These are phyloP conservation scores for Rhizopogon vinicolor DNA, from an alignment of 768 basidiomycete genomes.

Conservation along the genomic window DNA sequence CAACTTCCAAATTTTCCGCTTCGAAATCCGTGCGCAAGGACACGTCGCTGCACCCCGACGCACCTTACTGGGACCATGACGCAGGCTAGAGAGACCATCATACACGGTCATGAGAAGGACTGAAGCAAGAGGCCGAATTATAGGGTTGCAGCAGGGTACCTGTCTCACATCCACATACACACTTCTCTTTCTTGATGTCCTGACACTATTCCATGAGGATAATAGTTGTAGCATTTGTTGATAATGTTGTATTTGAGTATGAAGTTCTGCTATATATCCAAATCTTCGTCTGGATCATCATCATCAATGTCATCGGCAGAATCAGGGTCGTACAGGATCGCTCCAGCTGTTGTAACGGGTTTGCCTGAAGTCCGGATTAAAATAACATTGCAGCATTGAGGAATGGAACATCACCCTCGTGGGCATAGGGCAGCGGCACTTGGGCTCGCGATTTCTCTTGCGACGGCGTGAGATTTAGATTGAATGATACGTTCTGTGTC, in stretches of 20 bases:
- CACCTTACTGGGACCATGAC: too few species aligned
- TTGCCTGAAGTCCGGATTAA: conserved; percentile 27
- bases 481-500: conserved; percentile 77
- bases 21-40: too few species aligned
- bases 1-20: too few species aligned
- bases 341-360: conserved; percentile 23
- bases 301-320: conserved; percentile 94
- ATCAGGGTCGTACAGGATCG: conserved; percentile 88
- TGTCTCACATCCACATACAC: neutral
- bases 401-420: conserved; percentile 55
- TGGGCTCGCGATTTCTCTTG: conserved; percentile 77
- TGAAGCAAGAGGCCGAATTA: too few species aligned
- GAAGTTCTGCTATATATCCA: conserved; percentile 57
- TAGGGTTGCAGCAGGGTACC: neutral
- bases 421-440: conserved; percentile 88
- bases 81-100: too few species aligned
- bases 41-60: too few species aligned
- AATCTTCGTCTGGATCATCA: conserved; percentile 93
- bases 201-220: neutral
- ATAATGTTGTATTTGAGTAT: neutral
- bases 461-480: conserved; percentile 75
- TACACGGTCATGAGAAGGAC: too few species aligned
- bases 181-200: neutral
- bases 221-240: neutral
- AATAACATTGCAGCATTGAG: neutral